Conservation (phyloP, 1,284 basidiomycete species). For the Xerocomus nothofagi region DNA sequence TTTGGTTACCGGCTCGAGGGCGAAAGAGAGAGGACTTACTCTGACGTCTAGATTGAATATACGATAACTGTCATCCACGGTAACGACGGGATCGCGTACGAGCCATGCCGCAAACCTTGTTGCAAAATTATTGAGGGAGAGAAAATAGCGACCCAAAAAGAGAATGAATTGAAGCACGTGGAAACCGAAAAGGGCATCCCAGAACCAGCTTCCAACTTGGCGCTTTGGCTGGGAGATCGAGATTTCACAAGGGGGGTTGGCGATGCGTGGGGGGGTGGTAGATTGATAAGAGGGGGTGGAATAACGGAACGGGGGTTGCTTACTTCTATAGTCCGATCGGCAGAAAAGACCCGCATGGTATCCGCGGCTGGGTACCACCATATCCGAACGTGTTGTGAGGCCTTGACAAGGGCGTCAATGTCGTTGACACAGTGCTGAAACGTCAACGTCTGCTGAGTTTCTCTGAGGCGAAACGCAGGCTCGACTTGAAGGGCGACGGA, state of each 20-base stretch:
- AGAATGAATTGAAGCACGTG: conserved; percentile 81
- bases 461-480: conserved; percentile 80
- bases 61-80: conserved; percentile 71
- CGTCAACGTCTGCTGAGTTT: conserved; percentile 65
- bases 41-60: conserved; percentile 86
- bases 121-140: conserved; percentile 54
- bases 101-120: conserved; percentile 65
- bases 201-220: conserved; percentile 62
- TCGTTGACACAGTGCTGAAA: conserved; percentile 65
- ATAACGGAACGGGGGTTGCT: conserved; percentile 25
- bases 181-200: conserved; percentile 66
- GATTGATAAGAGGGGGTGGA: not conserved
- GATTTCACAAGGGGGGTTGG: not conserved
- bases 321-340: conserved; percentile 79
- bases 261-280: no score
- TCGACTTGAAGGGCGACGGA: conserved; percentile 80
- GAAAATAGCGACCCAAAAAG: conserved; percentile 64
- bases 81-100: conserved; percentile 45
- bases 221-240: conserved; percentile 44
- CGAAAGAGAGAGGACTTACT: conserved; percentile 42
- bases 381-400: conserved; percentile 85
- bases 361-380: conserved; percentile 94
- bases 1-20: conserved; percentile 21
- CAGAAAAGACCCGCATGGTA: conserved; percentile 70
- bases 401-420: conserved; percentile 57